Percentiles rank a stretch among this genome's conserved stretches.
Evolutionary conservation across 441 rosid species (phyloP).

Genomic region (Euphorbia celastroides): DNA sequence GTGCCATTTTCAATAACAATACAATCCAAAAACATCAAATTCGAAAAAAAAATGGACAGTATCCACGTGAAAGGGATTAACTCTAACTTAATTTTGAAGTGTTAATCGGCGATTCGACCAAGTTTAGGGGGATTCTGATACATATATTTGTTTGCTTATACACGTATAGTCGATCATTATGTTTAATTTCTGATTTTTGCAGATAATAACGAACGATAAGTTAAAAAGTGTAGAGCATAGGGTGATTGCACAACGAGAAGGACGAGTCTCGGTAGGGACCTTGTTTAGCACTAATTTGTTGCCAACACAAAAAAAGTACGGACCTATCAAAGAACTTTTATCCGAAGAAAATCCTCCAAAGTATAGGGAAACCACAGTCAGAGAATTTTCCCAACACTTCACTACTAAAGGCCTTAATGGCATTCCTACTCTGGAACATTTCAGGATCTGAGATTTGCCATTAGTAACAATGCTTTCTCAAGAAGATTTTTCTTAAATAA

Average conservation of each 20-base stretch:
- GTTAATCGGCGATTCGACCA: too few species aligned
- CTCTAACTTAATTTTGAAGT: too few species aligned
- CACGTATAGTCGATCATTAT: too few species aligned
- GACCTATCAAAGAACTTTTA: conserved; percentile 49
- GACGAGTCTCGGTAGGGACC: conserved; percentile 48
- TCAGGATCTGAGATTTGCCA: conserved; percentile 8
- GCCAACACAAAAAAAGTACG: conserved; percentile 20
- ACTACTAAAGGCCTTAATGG: conserved; percentile 16
- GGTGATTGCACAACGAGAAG: conserved; percentile 34
- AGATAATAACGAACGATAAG: conserved; percentile 52
- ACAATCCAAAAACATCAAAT: too few species aligned
- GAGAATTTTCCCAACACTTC: conserved; percentile 14
- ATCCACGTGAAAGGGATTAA: too few species aligned
- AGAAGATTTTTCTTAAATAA: too few species aligned
- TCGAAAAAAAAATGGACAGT: too few species aligned
- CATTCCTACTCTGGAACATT: conserved; percentile 9
- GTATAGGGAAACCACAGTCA: conserved; percentile 30
- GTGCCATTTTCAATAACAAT: too few species aligned
- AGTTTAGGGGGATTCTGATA: too few species aligned
- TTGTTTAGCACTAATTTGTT: conserved; percentile 16
- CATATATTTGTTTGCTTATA: too few species aligned
- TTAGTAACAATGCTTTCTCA: too few species aligned
- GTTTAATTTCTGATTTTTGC: conserved; percentile 2
- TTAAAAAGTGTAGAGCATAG: conserved; percentile 51
- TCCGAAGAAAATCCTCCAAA: conserved; percentile 46